Conservation (phyloP, 768 basidiomycete genomes). For the Mrakia hoshinonis region DNA sequence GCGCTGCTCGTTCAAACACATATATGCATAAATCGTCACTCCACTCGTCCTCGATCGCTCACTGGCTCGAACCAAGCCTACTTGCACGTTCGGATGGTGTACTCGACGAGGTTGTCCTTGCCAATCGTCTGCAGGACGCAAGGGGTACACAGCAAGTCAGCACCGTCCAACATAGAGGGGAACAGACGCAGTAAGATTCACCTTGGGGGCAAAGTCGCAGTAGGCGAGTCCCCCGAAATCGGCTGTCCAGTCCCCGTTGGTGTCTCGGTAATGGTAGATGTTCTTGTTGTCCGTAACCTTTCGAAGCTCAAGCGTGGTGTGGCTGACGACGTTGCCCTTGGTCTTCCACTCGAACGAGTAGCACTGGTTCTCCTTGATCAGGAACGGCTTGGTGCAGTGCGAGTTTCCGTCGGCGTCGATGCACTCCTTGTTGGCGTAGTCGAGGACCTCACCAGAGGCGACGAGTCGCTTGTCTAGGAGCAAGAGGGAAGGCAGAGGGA, state of each 20-base stretch:
- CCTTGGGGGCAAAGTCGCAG: slow-evolving; percentile 38
- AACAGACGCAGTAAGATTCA: too few relatives aligned
- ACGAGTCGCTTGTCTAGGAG: slow-evolving; percentile 33
- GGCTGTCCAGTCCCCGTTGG: slow-evolving; percentile 38
- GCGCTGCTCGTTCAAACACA: too few relatives aligned
- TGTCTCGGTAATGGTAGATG: slow-evolving; percentile 35
- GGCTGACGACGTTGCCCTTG: slow-evolving; percentile 34
- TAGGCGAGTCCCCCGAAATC: slow-evolving; percentile 37
- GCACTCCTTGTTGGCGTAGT: slow-evolving; percentile 34
- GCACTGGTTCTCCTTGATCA: slow-evolving; percentile 35
- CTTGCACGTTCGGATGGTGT: too few relatives aligned
- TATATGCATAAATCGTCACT: too few relatives aligned
- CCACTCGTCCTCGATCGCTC: too few relatives aligned
- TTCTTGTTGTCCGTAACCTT: slow-evolving; percentile 33
- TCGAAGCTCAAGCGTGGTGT: slow-evolving; percentile 38
- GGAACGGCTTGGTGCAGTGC: slow-evolving; percentile 39
- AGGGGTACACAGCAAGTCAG: too few relatives aligned
- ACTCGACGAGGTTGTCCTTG: too few relatives aligned
- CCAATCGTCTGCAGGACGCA: too few relatives aligned
- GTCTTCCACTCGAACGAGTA: slow-evolving; percentile 39
- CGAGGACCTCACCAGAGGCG: slow-evolving; percentile 35
- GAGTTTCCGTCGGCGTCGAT: slow-evolving; percentile 35
- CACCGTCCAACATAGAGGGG: too few relatives aligned
- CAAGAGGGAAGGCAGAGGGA: not conserved
- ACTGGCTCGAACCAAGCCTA: too few relatives aligned